These are phyloP conservation scores for Thalassiosira profunda DNA, from an alignment of 108 stramenopile species.

Conservation along the genomic window DNA sequence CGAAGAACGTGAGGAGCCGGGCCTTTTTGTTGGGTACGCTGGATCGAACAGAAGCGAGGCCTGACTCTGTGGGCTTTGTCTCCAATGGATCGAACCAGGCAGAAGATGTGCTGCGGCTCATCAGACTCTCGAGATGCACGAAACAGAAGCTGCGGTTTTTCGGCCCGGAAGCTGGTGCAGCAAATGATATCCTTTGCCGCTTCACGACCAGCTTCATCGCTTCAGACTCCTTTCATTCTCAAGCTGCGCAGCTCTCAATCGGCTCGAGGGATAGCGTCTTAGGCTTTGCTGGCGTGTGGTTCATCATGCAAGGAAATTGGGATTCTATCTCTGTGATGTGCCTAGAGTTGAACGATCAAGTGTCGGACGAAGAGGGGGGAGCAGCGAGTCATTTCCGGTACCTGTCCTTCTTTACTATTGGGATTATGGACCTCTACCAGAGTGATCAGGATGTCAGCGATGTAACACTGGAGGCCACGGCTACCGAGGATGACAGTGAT, in stretches of 20 bases:
- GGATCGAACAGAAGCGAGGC: not conserved
- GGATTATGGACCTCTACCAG: conserved; percentile 72
- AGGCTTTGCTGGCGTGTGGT: conserved; percentile 65
- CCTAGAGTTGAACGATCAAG: conserved; percentile 28
- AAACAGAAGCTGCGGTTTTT: conserved; percentile 70
- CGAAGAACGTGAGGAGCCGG: conserved; percentile 61
- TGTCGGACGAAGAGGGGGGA: conserved; percentile 22
- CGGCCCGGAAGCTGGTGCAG: conserved; percentile 18
- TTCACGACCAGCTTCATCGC: conserved; percentile 54
- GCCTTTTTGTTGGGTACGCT: conserved; percentile 61
- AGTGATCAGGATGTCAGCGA: conserved; percentile 64
- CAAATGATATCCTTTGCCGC: conserved; percentile 50
- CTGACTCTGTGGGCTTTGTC: not conserved
- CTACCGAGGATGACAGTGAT: conserved; percentile 54
- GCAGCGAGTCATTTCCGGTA: conserved; percentile 17
- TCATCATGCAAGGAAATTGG: conserved; percentile 65
- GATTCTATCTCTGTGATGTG: conserved; percentile 65
- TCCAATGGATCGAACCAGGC: conserved; percentile 24
- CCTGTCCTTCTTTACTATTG: conserved; percentile 72
- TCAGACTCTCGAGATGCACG: conserved; percentile 62
- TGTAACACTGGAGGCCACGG: conserved; percentile 18
- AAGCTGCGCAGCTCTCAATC: conserved; percentile 55
- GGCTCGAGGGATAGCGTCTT: conserved; percentile 23
- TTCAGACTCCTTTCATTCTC: conserved; percentile 46
- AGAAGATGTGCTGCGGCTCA: conserved; percentile 60